Percentiles rank a stretch among this genome's conserved stretches.
These are phyloP conservation scores for Alternaria postmessia DNA, from an alignment of 2,329 filamentous ascomycete species.

Conservation along the genomic window DNA sequence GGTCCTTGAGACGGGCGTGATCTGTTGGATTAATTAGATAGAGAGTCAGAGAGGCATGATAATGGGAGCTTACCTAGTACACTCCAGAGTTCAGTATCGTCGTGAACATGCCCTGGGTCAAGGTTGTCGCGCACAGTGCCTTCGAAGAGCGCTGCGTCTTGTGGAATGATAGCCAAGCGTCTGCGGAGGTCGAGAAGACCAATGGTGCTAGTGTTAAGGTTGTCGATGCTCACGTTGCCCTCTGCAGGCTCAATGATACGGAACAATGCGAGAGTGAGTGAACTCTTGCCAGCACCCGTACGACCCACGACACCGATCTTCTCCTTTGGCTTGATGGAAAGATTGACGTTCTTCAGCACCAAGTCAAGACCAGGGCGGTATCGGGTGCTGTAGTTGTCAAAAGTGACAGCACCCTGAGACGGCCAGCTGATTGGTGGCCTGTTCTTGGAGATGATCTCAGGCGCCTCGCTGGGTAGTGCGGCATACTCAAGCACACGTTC, in stretches of 20 bases:
- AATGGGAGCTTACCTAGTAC: constrained; percentile 73
- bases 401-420: constrained; percentile 83
- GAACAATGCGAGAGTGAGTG: constrained; percentile 90
- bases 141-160: constrained; percentile 95
- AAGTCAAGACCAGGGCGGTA: constrained; percentile 90
- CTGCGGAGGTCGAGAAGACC: constrained; percentile 88
- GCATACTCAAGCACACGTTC: constrained; percentile 98
- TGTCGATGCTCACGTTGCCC: constrained; percentile 88
- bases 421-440: constrained; percentile 92
- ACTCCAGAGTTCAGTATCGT: constrained; percentile 97
- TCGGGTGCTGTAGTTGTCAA: constrained; percentile 92
- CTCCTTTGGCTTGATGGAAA: constrained; percentile 94
- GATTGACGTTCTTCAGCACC: constrained; percentile 89
- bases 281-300: constrained; percentile 95
- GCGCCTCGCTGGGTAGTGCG: constrained; percentile 87
- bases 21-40: constrained; percentile 61
- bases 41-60: neutral
- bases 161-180: constrained; percentile 93
- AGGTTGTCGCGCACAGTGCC: constrained; percentile 93
- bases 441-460: constrained; percentile 88
- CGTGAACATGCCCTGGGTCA: constrained; percentile 91
- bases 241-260: constrained; percentile 88
- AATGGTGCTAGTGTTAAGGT: constrained; percentile 87
- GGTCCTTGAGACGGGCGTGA: constrained; percentile 91
- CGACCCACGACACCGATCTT: constrained; percentile 98